These are phyloP conservation scores for Capsicum chinense DNA, from an alignment of 257 asterid genomes.

Conservation along the genomic window DNA sequence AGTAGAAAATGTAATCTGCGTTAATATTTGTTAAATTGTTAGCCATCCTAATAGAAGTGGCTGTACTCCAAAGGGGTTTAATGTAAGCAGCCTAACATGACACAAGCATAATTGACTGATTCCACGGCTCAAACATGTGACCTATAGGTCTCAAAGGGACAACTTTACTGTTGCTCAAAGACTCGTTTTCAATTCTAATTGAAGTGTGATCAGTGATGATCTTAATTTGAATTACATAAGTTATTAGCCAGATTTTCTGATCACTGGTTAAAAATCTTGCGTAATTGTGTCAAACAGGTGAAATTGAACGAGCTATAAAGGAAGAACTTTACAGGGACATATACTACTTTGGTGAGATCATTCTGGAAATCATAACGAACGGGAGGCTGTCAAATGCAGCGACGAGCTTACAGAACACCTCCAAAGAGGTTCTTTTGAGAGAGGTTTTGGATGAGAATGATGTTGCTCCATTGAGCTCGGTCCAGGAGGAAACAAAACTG, in stretches of 20 bases:
- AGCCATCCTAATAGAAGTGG: not conserved
- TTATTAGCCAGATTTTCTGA: not conserved
- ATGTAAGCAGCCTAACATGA: too few relatives aligned
- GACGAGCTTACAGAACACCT: conserved; percentile 33
- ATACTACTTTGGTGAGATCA: conserved; percentile 68
- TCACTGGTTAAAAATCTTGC: not conserved
- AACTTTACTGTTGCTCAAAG: not conserved
- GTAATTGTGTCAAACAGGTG: conserved; percentile 53
- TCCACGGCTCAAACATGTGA: not conserved
- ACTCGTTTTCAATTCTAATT: not conserved
- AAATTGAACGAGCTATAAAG: conserved; percentile 40
- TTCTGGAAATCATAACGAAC: conserved; percentile 64
- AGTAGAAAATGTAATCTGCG: not conserved
- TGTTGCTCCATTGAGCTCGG: conserved; percentile 38
- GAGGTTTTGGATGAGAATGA: conserved; percentile 56
- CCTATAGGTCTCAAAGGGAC: not conserved
- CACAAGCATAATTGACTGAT: not conserved
- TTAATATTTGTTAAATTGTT: not conserved
- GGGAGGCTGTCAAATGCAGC: conserved; percentile 54
- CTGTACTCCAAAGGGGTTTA: not conserved
- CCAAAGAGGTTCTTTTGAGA: conserved; percentile 56
- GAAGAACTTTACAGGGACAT: conserved; percentile 74
- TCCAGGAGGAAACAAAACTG: conserved; percentile 49
- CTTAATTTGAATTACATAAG: conserved; percentile 8
- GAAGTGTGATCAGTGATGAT: not conserved